Evolutionary conservation across 345 rosid species (phyloP), one percentile per base, ranked within the genome.

Genomic region (Draba incana): DNA sequence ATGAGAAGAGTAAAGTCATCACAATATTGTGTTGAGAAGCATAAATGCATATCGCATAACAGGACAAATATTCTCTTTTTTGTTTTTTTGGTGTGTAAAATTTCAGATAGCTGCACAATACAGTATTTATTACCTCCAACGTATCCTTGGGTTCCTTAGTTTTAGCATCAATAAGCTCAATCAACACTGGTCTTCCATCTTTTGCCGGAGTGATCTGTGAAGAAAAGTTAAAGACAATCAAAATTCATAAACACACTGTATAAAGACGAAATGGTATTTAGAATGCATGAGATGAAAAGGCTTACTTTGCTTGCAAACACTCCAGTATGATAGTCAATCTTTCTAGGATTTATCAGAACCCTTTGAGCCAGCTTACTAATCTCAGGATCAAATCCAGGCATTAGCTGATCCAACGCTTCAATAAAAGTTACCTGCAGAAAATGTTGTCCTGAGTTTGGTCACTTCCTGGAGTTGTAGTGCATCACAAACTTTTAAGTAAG

Each of bases 311-410:
- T 83, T 70, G 99, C 99, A 77, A 94, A 92, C 6, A 94, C 98
- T 49, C 99, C 98, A 45, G 92, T 89, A 56, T 91, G 89, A 72
- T 89, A 92, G 78, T 94, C 99, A 16, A 94, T 94, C 51, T 92
- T 89, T 75, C 98, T 78, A 54, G 98, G 97, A 82, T 89, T 94
- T 69, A 94, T 88, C 41, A 92, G 82, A 77, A 92, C 92, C 73
- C 99, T 84, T 73, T 94, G 99, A 57, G 99, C 99, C 73, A 94
- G 73, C 81, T 94, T 94, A 47, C 98, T 84, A 64, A 91, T 94
- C 80, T 94, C 99, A 55, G 99, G 99, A 79, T 94, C 99, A 86
- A 94, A 94, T 75, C 99, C 98, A 68, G 99, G 99, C 98, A 94
- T 94, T 25, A 94, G 87, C 82, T 91, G 98, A 81, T 94, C 98